These are phyloP conservation scores for Pseudoneurospora amorphoporcata DNA, from an alignment of 495 filamentous ascomycete genomes.

Conservation along the genomic window DNA sequence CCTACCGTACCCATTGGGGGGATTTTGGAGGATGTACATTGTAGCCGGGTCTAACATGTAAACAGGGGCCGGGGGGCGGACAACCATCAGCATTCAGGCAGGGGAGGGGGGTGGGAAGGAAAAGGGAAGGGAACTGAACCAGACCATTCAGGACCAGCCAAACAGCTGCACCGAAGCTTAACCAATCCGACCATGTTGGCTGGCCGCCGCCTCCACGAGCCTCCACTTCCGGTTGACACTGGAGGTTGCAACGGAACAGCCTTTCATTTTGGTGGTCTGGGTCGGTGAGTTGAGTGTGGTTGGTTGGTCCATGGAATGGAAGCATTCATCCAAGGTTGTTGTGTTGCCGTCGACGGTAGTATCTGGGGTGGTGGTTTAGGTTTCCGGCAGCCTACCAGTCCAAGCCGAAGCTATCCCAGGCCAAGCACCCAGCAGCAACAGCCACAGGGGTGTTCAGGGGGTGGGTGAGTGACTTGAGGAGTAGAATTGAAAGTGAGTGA, in stretches of 20 bases:
- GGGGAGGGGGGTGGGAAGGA: neutral
- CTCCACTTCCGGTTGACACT: slow-evolving; percentile 13
- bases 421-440: neutral
- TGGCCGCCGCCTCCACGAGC: slow-evolving; percentile 1
- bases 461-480: no score
- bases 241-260: neutral
- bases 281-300: neutral
- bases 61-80: neutral
- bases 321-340: neutral
- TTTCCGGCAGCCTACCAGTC: neutral
- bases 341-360: neutral
- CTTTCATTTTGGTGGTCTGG: neutral
- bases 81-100: neutral
- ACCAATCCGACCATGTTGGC: slow-evolving; percentile 11
- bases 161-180: slow-evolving; percentile 15
- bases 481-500: neutral
- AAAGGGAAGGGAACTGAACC: neutral
- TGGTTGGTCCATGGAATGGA: neutral
- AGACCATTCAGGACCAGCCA: neutral
- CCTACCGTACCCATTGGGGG: neutral
- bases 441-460: neutral
- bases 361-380: neutral
- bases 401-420: neutral
- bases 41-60: no score
- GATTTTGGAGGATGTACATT: slow-evolving; percentile 1